Evolutionary conservation across 805 yeast species (phyloP), one percentile per base, ranked within the genome.

Genomic region (Metschnikowia similis): DNA sequence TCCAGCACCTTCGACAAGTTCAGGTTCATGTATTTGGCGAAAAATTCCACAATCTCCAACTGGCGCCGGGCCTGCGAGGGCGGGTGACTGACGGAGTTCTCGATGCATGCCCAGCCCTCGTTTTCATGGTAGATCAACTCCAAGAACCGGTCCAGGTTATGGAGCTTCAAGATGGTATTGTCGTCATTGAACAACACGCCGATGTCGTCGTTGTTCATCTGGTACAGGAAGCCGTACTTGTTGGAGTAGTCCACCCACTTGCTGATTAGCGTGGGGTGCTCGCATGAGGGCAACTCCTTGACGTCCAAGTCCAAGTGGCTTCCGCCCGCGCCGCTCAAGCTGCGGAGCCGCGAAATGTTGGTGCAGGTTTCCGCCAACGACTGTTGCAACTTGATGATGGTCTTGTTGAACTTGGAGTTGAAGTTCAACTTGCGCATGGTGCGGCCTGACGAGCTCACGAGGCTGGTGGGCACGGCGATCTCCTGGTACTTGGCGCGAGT

Each of bases 191-290:
- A 92, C 51, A 87, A 73, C 11, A 91, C 96, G 17, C 97, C 98
- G 57, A 89, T 87, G 56, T 87, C 87, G 52, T 92, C 94, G 41
- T 90, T 87, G 17, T 92, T 87, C 50, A 94, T 72, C 64, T 94
- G 96, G 66, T 92, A 94, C 4, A 97, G 88, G 63, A 94, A 85
- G 1, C 99, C 99, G 67, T 92, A 95, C 66, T 87, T 89, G 70
- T 91, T 90, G 28, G 97, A 87, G 66, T 92, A 94, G 66, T 94
- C 99, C 29, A 95, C 98, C 99, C 99, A 94, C 65, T 92, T 91
- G 53, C 95, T 87, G 39, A 92, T 83, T 52, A 88, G 80, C 16
- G 82, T 79, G 10, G 91, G 95, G 54, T 80, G 78, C 56, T 76
- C 78, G 50, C 75, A 71, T 8, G 67, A 61, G 35, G 77, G 77